Percentiles rank a stretch among this genome's conserved stretches.
Evolutionary conservation across 495 filamentous ascomycete genomes (phyloP).

Genomic region (Penicillium subrubescens): DNA sequence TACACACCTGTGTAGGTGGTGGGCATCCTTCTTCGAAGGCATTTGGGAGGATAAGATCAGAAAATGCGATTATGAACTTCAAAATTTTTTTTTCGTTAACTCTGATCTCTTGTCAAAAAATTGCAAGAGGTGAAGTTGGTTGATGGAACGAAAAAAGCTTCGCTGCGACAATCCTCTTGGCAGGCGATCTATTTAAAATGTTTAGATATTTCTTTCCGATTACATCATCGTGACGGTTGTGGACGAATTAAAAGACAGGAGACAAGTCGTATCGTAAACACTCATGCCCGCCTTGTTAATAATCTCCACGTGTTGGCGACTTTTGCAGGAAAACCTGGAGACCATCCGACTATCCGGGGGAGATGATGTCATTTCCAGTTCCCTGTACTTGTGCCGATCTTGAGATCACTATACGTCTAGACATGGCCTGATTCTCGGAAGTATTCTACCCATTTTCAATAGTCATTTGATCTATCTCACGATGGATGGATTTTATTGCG

Average conservation of each 20-base stretch:
- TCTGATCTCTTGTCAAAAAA: neutral
- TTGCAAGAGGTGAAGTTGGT: neutral
- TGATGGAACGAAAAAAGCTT: slow-evolving; percentile 6
- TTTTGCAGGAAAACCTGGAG: neutral
- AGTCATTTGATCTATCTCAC: too few species aligned
- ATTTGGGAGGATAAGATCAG: neutral
- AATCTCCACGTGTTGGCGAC: neutral
- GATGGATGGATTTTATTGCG: neutral
- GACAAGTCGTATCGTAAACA: neutral
- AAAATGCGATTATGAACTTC: neutral
- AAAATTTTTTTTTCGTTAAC: too few species aligned
- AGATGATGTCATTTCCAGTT: neutral
- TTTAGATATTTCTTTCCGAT: neutral
- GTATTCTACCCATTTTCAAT: too few species aligned
- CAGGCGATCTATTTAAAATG: neutral
- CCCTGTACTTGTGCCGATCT: neutral
- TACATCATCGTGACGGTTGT: slow-evolving; percentile 4
- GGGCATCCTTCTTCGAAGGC: neutral
- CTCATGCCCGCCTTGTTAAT: neutral
- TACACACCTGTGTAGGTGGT: slow-evolving; percentile 21
- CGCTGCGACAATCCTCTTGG: slow-evolving; percentile 5
- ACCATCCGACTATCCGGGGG: neutral
- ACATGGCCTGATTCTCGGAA: neutral
- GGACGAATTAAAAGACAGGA: neutral
- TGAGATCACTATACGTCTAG: neutral